These are phyloP conservation scores for Nidula niveotomentosa DNA, from an alignment of 1,284 basidiomycete genomes.

Conservation along the genomic window DNA sequence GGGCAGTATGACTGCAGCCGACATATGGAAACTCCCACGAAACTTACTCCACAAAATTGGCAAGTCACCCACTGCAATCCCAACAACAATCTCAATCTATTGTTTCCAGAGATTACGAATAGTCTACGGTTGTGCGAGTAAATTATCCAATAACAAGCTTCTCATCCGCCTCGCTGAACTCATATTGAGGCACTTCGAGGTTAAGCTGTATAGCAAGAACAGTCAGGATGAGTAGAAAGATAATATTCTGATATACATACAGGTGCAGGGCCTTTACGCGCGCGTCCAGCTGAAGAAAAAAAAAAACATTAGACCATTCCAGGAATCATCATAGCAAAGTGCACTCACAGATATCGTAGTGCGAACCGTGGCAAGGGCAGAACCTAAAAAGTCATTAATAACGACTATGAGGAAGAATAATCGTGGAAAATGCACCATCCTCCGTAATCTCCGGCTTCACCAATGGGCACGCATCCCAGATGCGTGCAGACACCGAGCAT, in stretches of 20 bases:
- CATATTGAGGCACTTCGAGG: slow-evolving; percentile 89
- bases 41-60: too few relatives aligned
- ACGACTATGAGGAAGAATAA: neutral
- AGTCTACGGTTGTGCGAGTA: slow-evolving; percentile 33
- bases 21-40: too few relatives aligned
- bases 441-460: slow-evolving; percentile 96
- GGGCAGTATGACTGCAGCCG: too few relatives aligned
- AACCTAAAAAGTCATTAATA: slow-evolving; percentile 49
- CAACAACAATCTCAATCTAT: too few relatives aligned
- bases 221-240: too few relatives aligned
- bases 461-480: slow-evolving; percentile 98
- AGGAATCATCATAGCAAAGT: slow-evolving; percentile 4
- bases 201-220: slow-evolving; percentile 70
- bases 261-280: slow-evolving; percentile 93
- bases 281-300: slow-evolving; percentile 73
- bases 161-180: slow-evolving; percentile 84
- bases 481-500: slow-evolving; percentile 99
- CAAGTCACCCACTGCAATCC: too few relatives aligned
- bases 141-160: slow-evolving; percentile 91
- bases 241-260: too few relatives aligned
- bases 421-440: slow-evolving; percentile 69
- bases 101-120: slow-evolving; percentile 2
- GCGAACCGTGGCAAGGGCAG: slow-evolving; percentile 98
- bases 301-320: slow-evolving; percentile 5
- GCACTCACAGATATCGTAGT: slow-evolving; percentile 90